phyloP scores from a whole-genome alignment of 2,329 filamentous ascomycete genomes.

The Talaromyces sp. region DNA sequence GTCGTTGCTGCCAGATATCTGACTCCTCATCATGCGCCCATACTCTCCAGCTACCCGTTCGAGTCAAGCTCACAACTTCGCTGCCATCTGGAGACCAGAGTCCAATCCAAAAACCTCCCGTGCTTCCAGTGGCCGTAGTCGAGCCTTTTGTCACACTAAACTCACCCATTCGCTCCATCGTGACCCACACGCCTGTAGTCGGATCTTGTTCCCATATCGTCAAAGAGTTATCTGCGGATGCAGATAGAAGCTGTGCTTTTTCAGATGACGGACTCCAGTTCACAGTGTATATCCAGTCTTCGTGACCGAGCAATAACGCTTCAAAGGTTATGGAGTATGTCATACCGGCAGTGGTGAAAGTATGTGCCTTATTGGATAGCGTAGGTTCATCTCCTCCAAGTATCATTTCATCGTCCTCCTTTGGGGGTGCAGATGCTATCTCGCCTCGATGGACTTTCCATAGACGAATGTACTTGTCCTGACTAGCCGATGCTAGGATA shows the following conservation, averaged over 20 bases:
- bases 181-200: conserved; percentile 85
- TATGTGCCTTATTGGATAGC: conserved; percentile 84
- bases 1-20: conserved; percentile 70
- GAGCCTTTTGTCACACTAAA: conserved; percentile 93
- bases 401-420: conserved; percentile 35
- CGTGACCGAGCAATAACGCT: conserved; percentile 86
- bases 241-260: conserved; percentile 73
- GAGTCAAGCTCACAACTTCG: conserved; percentile 74
- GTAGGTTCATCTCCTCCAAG: conserved; percentile 57
- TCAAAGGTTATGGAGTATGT: conserved; percentile 88
- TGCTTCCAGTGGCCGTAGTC: conserved; percentile 91
- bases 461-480: conserved; percentile 93
- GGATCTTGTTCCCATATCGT: conserved; percentile 87
- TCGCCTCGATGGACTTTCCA: conserved; percentile 78
- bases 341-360: conserved; percentile 58
- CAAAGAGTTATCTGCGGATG: conserved; percentile 92
- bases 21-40: conserved; percentile 64
- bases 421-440: conserved; percentile 54
- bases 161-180: conserved; percentile 78
- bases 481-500: conserved; percentile 85
- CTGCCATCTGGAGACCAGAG: conserved; percentile 79
- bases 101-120: conserved; percentile 93
- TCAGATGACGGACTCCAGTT: conserved; percentile 59
- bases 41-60: conserved; percentile 87
- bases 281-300: conserved; percentile 96